Conservation (phyloP, 306 rosid species). For the Cercis canadensis region DNA sequence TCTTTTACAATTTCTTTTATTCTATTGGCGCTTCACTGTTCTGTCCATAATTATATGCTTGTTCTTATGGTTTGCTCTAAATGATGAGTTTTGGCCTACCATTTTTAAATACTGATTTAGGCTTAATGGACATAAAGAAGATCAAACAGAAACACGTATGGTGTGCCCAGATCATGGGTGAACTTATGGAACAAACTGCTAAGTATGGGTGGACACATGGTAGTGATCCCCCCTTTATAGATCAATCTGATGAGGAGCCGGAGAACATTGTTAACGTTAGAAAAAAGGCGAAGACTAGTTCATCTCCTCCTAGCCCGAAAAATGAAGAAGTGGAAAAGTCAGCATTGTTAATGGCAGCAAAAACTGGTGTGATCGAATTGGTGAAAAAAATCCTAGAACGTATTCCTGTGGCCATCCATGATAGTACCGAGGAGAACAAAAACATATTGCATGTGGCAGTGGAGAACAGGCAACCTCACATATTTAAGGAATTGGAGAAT, state of each 20-base stretch:
- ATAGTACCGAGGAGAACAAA: constrained; percentile 26
- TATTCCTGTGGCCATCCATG: constrained; percentile 42
- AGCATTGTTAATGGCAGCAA: constrained; percentile 44
- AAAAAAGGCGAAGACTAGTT: no score
- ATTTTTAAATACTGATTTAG: no score
- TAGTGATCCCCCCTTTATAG: no score
- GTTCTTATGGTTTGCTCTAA: neutral
- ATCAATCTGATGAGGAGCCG: no score
- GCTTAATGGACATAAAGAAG: neutral
- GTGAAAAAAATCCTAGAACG: neutral
- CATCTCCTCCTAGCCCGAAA: no score
- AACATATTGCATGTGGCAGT: constrained; percentile 46
- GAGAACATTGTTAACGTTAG: no score
- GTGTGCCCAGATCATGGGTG: no score
- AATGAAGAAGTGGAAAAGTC: neutral
- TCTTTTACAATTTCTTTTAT: neutral
- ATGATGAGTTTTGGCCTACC: neutral
- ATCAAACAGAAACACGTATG: constrained; percentile 23
- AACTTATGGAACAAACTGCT: neutral
- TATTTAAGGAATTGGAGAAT: constrained; percentile 25
- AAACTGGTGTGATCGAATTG: constrained; percentile 45
- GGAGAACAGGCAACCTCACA: constrained; percentile 30
- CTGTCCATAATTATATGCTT: neutral
- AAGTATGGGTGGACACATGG: neutral
- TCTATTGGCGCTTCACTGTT: neutral